Evolutionary conservation across 2,329 filamentous ascomycete species (phyloP).

Genomic region (Mycosphaerella sp.): DNA sequence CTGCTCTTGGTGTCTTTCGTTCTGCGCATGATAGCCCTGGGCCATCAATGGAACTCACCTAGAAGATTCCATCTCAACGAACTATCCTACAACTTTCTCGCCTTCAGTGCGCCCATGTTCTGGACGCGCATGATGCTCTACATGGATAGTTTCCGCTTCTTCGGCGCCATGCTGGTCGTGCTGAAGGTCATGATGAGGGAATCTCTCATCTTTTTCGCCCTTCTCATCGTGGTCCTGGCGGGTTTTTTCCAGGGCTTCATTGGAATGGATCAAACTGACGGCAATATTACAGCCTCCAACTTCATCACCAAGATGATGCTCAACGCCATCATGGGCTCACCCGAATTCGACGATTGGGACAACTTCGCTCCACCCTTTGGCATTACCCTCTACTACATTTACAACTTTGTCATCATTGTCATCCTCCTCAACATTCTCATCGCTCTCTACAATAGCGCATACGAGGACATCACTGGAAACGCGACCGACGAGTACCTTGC

Average conservation of each 20-base stretch:
- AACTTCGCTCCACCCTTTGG: conserved; percentile 89
- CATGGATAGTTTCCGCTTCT: conserved; percentile 88
- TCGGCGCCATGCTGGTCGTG: conserved; percentile 96
- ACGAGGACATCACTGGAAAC: conserved; percentile 88
- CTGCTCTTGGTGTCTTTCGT: conserved; percentile 73
- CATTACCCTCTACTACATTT: conserved; percentile 92
- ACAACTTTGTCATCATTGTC: conserved; percentile 96
- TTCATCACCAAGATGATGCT: conserved; percentile 79
- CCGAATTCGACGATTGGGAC: conserved; percentile 85
- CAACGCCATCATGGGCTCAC: conserved; percentile 85
- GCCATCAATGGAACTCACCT: conserved; percentile 47
- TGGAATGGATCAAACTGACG: conserved; percentile 78
- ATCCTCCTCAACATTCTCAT: conserved; percentile 93
- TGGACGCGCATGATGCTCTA: conserved; percentile 91
- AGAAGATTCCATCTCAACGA: conserved; percentile 60
- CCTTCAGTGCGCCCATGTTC: conserved; percentile 92
- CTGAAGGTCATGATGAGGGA: conserved; percentile 64
- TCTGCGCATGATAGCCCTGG: conserved; percentile 70
- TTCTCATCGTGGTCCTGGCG: conserved; percentile 74
- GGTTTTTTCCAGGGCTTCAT: conserved; percentile 92
- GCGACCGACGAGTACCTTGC: conserved; percentile 94
- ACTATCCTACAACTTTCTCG: conserved; percentile 87
- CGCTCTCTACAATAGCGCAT: conserved; percentile 92
- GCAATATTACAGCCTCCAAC: conserved; percentile 52
- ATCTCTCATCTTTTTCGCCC: conserved; percentile 91